Conservation (phyloP, 1,284 basidiomycete genomes). For the Ganoderma sp. region DNA sequence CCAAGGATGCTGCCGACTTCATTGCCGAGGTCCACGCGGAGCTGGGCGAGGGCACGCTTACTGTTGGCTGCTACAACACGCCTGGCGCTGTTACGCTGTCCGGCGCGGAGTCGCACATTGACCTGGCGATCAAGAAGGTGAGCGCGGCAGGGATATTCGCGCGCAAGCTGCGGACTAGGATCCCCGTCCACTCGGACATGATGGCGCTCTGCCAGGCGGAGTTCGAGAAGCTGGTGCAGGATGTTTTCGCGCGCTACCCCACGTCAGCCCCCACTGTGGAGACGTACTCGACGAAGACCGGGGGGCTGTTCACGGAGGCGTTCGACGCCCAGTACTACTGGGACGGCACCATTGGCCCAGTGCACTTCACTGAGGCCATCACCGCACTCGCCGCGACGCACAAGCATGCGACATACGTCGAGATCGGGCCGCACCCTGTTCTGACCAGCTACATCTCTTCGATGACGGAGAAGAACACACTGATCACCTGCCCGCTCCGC, state of each 20-base stretch:
- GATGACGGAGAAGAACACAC: slow-evolving; percentile 26
- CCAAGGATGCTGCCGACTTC: slow-evolving; percentile 34
- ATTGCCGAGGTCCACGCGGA: slow-evolving; percentile 30
- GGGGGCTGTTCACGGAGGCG: slow-evolving; percentile 25
- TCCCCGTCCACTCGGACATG: slow-evolving; percentile 44
- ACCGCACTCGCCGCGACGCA: slow-evolving; percentile 28
- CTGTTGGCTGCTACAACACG: slow-evolving; percentile 48
- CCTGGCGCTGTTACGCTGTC: slow-evolving; percentile 44
- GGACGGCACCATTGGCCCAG: slow-evolving; percentile 42
- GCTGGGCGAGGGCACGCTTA: slow-evolving; percentile 32
- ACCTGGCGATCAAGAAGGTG: slow-evolving; percentile 39
- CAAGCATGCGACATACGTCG: slow-evolving; percentile 25
- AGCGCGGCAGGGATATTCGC: slow-evolving; percentile 41
- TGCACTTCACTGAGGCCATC: slow-evolving; percentile 41
- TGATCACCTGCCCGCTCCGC: slow-evolving; percentile 39
- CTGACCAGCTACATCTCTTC: slow-evolving; percentile 39
- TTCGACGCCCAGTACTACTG: slow-evolving; percentile 45
- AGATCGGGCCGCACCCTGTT: slow-evolving; percentile 41
- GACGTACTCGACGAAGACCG: slow-evolving; percentile 39
- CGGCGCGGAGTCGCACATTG: slow-evolving; percentile 39
- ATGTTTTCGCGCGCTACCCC: slow-evolving; percentile 38
- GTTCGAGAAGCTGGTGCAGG: slow-evolving; percentile 34
- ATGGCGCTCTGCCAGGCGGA: slow-evolving; percentile 42
- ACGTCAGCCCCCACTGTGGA: slow-evolving; percentile 24
- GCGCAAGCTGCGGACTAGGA: slow-evolving; percentile 39